Conservation (phyloP, 1,139 yeast species). For the Pichia norvegensis region DNA sequence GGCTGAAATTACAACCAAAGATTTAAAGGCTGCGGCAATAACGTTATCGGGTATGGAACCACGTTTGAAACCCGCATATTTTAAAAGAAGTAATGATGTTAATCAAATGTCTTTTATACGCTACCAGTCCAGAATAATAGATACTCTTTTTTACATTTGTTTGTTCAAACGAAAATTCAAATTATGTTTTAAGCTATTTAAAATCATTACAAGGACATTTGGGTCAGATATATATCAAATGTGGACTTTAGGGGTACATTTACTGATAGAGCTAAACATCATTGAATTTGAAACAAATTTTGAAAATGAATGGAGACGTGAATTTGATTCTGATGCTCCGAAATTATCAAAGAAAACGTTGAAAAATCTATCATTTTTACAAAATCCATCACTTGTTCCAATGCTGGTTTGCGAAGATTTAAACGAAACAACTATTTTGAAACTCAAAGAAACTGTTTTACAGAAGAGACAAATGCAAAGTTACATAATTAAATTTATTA, state of each 20-base stretch:
- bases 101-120: conserved; percentile 4
- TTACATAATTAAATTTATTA: conserved; percentile 10
- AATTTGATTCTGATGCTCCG: neutral
- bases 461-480: conserved; percentile 5
- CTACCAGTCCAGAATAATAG: conserved; percentile 17
- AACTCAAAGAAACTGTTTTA: conserved; percentile 2
- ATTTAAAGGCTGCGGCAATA: conserved; percentile 1
- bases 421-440: neutral
- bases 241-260: conserved; percentile 54
- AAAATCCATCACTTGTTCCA: conserved; percentile 6
- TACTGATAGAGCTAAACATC: conserved; percentile 27
- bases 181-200: conserved; percentile 45
- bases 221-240: conserved; percentile 44
- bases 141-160: conserved; percentile 30
- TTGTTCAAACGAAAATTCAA: conserved; percentile 46
- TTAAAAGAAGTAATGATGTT: neutral
- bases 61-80: neutral
- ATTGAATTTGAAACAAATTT: conserved; percentile 16
- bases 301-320: neutral
- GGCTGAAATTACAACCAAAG: conserved; percentile 1
- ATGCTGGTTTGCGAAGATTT: neutral
- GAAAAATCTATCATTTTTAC: conserved; percentile 9
- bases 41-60: conserved; percentile 9
- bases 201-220: conserved; percentile 40
- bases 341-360: conserved; percentile 1